A percentile compares a stretch with the other conserved stretches of the same genome.
Evolutionary conservation across 495 filamentous ascomycete genomes (phyloP).

Genomic region (Paragyromitra xinjiangensis): DNA sequence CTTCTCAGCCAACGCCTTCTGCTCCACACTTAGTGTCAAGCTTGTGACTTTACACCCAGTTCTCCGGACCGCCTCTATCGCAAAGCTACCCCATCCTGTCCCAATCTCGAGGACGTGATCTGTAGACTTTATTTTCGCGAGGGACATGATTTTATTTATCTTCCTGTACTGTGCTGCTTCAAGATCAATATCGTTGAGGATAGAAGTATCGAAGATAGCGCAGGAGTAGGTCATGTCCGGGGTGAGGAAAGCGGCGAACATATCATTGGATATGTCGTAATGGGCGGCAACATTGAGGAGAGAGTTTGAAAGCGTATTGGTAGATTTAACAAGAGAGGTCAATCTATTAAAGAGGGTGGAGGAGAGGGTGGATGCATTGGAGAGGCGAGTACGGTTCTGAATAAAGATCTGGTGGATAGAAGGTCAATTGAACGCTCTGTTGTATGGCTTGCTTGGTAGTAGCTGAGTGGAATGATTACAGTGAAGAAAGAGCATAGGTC

Average conservation of each 20-base stretch:
- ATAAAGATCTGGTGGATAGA: constrained; percentile 66
- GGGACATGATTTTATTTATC: constrained; percentile 68
- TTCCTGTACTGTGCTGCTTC: constrained; percentile 73
- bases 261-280: constrained; percentile 77
- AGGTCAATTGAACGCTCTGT: constrained; percentile 18
- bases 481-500: constrained; percentile 73
- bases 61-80: constrained; percentile 67
- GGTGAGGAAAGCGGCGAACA: constrained; percentile 77
- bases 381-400: constrained; percentile 66
- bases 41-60: constrained; percentile 72
- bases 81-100: constrained; percentile 74
- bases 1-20: constrained; percentile 69
- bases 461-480: constrained; percentile 56
- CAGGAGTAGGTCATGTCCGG: constrained; percentile 81
- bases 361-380: constrained; percentile 67
- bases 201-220: constrained; percentile 68
- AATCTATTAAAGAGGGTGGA: constrained; percentile 66
- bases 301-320: constrained; percentile 72
- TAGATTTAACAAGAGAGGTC: constrained; percentile 65
- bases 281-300: constrained; percentile 73
- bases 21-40: constrained; percentile 69
- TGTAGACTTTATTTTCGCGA: constrained; percentile 66
- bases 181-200: constrained; percentile 58
- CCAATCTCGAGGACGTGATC: constrained; percentile 77
- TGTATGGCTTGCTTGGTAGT: constrained; percentile 11